Percentiles rank a stretch among this genome's conserved stretches.
Conservation (phyloP, 305 asterid species). For the Fraxinus albicans region DNA sequence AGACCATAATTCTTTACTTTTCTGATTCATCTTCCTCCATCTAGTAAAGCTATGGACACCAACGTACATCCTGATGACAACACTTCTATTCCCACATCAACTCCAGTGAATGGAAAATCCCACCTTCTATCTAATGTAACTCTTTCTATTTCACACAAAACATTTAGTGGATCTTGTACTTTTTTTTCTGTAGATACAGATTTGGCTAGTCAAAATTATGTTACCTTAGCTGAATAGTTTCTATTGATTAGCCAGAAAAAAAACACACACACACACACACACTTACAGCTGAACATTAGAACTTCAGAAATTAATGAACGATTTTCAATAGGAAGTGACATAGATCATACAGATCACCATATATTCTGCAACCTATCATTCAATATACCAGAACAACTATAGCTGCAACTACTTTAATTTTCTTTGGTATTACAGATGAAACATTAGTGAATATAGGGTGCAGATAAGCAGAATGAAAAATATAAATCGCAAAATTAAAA, state of each 20-base stretch:
- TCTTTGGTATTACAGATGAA: background rate
- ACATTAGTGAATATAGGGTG: background rate
- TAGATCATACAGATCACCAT: background rate
- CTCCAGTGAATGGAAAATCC: background rate
- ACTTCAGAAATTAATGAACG: background rate
- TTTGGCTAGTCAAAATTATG: background rate
- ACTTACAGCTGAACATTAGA: background rate
- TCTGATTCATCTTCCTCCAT: background rate
- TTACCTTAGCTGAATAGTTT: background rate
- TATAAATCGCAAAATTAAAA: background rate
- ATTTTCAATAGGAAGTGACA: background rate
- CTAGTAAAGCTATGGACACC: background rate
- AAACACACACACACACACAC: too few relatives aligned
- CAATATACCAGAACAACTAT: background rate
- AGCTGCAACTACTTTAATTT: background rate
- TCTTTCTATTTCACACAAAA: background rate
- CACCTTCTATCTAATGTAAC: background rate
- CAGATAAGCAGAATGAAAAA: background rate
- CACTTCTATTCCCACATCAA: background rate
- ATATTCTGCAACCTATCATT: background rate
- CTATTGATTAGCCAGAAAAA: background rate
- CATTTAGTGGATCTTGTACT: background rate
- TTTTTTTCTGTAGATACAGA: background rate
- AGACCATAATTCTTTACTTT: background rate
- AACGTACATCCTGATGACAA: background rate